A percentile compares a stretch with the other conserved stretches of the same genome.
phyloP scores from a whole-genome alignment of 306 rosid genomes.

The Prinsepia uniflora region DNA sequence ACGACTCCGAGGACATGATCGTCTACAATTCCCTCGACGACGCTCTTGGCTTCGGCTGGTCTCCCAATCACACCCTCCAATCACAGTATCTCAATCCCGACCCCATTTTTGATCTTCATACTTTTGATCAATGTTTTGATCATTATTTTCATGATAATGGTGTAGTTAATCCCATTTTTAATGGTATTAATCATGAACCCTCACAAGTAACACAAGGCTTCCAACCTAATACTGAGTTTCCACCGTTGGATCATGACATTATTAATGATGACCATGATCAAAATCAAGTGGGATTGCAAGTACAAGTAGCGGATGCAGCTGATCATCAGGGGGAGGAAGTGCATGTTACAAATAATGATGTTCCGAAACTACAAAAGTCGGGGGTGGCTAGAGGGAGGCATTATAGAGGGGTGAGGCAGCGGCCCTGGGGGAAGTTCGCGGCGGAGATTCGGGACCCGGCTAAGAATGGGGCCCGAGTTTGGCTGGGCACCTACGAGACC shows the following conservation, averaged over 20 bases:
- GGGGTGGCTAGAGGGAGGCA: constrained; percentile 25
- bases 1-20: constrained; percentile 52
- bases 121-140: background rate
- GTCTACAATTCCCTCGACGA: constrained; percentile 38
- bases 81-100: background rate
- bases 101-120: background rate
- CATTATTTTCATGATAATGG: background rate
- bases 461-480: constrained; percentile 46
- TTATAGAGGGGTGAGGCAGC: constrained; percentile 48
- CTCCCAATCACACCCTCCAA: constrained; percentile 18
- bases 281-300: background rate
- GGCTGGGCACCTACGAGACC: constrained; percentile 64
- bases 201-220: background rate
- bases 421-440: constrained; percentile 62
- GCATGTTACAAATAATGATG: background rate
- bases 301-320: background rate
- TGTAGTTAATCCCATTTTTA: background rate
- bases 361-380: background rate
- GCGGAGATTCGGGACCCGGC: constrained; percentile 62
- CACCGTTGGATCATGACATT: background rate
- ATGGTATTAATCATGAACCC: background rate
- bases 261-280: background rate
- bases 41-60: constrained; percentile 42
- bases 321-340: background rate
- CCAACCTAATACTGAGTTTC: background rate